Evolutionary conservation across 148 eudicot genomes (phyloP).

Genomic region (Arctostaphylos glauca): DNA sequence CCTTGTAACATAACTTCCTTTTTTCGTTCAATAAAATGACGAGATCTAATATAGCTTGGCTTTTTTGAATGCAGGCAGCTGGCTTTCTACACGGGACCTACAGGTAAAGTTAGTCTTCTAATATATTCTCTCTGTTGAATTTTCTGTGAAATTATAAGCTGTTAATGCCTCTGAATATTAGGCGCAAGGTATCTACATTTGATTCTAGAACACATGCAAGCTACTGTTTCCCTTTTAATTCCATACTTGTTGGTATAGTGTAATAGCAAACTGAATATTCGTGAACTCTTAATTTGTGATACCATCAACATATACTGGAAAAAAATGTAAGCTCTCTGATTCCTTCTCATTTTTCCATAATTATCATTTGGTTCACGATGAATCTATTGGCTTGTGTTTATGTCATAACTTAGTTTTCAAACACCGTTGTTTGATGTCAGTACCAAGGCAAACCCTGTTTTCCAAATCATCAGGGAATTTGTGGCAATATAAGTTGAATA

Average conservation of each 20-base stretch:
- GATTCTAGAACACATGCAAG: background rate
- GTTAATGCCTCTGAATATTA: background rate
- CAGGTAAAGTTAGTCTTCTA: slow-evolving; percentile 20
- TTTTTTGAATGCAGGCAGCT: slow-evolving; percentile 35
- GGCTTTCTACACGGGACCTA: slow-evolving; percentile 39
- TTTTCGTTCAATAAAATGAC: background rate
- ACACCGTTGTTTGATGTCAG: background rate
- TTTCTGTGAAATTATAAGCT: background rate
- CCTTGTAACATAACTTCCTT: background rate
- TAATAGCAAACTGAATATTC: background rate
- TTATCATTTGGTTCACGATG: too few species aligned
- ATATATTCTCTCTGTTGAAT: background rate
- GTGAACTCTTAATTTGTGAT: background rate
- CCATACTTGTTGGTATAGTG: background rate
- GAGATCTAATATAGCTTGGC: slow-evolving; percentile 6
- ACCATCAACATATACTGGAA: too few species aligned
- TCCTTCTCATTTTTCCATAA: background rate
- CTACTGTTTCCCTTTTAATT: background rate
- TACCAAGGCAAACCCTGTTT: background rate
- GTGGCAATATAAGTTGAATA: background rate
- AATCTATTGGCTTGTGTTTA: background rate
- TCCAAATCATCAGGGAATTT: background rate
- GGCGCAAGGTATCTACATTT: background rate
- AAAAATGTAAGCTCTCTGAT: background rate
- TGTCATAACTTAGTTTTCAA: background rate